Base-by-base conservation (phyloP, 345 rosid species). In the sweet orange (Citrus sinensis) region DNA sequence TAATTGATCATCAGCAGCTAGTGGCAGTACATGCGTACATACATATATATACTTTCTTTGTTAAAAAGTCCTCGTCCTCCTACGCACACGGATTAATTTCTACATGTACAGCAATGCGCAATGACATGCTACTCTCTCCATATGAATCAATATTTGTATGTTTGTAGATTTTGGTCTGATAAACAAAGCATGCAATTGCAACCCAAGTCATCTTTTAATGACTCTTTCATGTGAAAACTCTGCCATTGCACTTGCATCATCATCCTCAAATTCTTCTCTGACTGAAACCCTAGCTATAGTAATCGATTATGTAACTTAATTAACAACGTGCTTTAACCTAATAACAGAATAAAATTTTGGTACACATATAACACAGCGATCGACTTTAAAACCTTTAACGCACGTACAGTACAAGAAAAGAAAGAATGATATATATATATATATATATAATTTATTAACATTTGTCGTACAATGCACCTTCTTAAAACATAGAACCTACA, bases 401-500 rank as follows among this genome's bases (percentile, higher is more conserved):
- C 16, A 2, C 51, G 17, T 46, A 46, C 51, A 13, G 17, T 13
- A 11, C 51, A 46, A 13, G 51, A 46, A 46, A 46, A 46, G 51
- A 46, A 46, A 2, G 51, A 46, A 42, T 42, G 4, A 9, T n/a
- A n/a, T n/a, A n/a, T n/a, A n/a, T n/a, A n/a, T n/a, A n/a, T n/a
- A n/a, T n/a, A n/a, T n/a, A n/a, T n/a, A n/a, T n/a, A n/a, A n/a
- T n/a, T n/a, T n/a, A n/a, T 22, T n/a, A 22, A 19, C 42, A 75
- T 59, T 80, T 80, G 17, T 80, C 80, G 63, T 80, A 71, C 40
- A 34, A 75, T 67, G 73, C 85, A 80, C 76, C 82, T 80, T 68
- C 83, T 80, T 71, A 75, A 56, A 17, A 80, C 70, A 70, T 85
- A 85, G 56, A 85, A 60, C 75, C 81, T 80, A 71, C 78, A 82